A percentile compares a stretch with the other conserved stretches of the same genome.
Evolutionary conservation across 192 early-diverging fungal species (phyloP).

Genomic region (Backusella sp.): DNA sequence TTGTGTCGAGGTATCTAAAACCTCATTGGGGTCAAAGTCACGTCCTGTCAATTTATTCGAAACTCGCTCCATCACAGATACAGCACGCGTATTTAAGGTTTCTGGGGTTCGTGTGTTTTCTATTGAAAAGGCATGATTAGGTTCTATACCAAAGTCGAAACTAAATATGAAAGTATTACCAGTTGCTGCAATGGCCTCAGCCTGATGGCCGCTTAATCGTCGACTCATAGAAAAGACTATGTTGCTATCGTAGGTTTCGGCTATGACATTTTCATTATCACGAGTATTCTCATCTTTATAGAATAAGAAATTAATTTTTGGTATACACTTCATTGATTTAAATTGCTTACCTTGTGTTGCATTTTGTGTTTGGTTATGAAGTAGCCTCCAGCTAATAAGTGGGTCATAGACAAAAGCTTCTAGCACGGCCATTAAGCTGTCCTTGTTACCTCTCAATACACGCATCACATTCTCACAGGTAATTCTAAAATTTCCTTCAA

Average conservation of each 20-base stretch:
- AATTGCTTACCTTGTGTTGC: slow-evolving; percentile 31
- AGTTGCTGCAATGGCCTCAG: slow-evolving; percentile 36
- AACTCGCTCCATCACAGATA: slow-evolving; percentile 85
- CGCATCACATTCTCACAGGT: slow-evolving; percentile 97
- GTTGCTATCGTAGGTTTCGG: slow-evolving; percentile 24
- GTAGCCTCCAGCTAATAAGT: slow-evolving; percentile 85
- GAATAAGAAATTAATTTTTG: neutral
- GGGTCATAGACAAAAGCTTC: slow-evolving; percentile 99
- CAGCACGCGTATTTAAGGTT: slow-evolving; percentile 69
- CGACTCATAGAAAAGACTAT: slow-evolving; percentile 33
- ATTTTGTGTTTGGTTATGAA: slow-evolving; percentile 46
- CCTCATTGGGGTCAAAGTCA: slow-evolving; percentile 82
- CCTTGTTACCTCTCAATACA: slow-evolving; percentile 91
- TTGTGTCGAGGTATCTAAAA: slow-evolving; percentile 78
- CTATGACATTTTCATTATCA: slow-evolving; percentile 17
- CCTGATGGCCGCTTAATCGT: slow-evolving; percentile 37
- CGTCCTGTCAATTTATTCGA: slow-evolving; percentile 92
- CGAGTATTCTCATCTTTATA: slow-evolving; percentile 20
- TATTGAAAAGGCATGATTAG: slow-evolving; percentile 16
- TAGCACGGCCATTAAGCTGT: slow-evolving; percentile 95
- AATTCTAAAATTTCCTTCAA: slow-evolving; percentile 95
- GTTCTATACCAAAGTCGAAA: neutral
- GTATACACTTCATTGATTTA: neutral
- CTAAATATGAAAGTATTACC: neutral
- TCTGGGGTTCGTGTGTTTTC: slow-evolving; percentile 52